Evolutionary conservation across 805 yeast species (phyloP).

Genomic region (Metschnikowia koreensis): DNA sequence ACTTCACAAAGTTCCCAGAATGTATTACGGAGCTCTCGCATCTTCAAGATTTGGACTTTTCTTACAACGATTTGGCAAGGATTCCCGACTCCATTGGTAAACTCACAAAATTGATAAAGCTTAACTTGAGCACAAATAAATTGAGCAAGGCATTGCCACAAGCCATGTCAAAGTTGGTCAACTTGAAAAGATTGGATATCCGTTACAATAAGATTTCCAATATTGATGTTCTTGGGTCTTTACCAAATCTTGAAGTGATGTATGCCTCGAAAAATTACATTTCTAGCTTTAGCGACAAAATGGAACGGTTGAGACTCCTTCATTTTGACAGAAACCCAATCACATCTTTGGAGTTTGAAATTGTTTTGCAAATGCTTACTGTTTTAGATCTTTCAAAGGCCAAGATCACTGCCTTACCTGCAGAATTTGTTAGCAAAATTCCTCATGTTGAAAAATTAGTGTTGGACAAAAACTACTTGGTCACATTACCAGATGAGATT

Average conservation of each 20-base stretch:
- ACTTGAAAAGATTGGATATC: constrained; percentile 70
- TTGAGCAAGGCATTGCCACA: constrained; percentile 52
- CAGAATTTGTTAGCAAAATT: constrained; percentile 57
- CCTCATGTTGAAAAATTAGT: constrained; percentile 69
- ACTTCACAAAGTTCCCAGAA: constrained; percentile 60
- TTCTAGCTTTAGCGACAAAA: constrained; percentile 62
- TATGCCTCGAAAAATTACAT: constrained; percentile 75
- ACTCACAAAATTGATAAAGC: constrained; percentile 58
- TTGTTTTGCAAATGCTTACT: constrained; percentile 58
- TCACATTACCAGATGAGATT: constrained; percentile 69
- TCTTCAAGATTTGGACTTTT: constrained; percentile 68
- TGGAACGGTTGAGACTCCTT: constrained; percentile 62
- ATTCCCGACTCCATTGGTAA: constrained; percentile 63
- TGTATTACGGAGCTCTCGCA: constrained; percentile 58
- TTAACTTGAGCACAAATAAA: constrained; percentile 74
- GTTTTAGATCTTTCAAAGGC: constrained; percentile 79
- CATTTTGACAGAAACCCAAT: constrained; percentile 83
- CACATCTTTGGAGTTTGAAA: constrained; percentile 58
- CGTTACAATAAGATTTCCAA: constrained; percentile 63
- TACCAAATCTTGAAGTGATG: constrained; percentile 67
- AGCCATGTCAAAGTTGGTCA: constrained; percentile 50
- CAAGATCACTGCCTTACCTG: constrained; percentile 70
- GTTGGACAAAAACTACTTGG: constrained; percentile 79
- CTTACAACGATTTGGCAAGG: constrained; percentile 67
- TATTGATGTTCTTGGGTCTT: constrained; percentile 53